Base-by-base conservation (phyloP, 441 rosid genomes). In the Hura crepitans region DNA sequence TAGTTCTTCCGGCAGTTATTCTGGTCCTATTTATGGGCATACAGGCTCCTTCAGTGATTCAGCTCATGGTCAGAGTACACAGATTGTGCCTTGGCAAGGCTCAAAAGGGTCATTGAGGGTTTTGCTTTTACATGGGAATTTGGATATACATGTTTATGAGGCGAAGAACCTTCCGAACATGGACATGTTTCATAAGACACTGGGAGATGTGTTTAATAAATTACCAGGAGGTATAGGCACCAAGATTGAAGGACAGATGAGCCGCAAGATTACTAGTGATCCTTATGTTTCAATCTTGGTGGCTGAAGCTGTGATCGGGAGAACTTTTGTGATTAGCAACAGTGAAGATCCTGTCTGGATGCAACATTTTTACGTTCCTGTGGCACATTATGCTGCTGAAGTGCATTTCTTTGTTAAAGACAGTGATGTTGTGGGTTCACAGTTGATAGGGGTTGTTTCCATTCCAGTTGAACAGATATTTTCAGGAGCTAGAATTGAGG, bases 131-230 rank as follows among this genome's bases (percentile, higher is more conserved):
- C 99, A 95, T 62, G 99, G 99, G 23, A 84, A 90, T 79, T 78
- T 95, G 78, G 97, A 95, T 77, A 89, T 92, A 43, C 85, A 83
- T 84, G 89, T 96, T 37, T 73, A 61, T 72, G 86, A 87, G 28
- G 98, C 99, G 0, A 81, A 62, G 54, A 84, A 87, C 76, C 98
- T 96, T 70, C 99, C 99, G 23, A 96, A 96, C 84, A 93, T 93
- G 99, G 99, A 93, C 77, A 83, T 87, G 89, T 89, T 93, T 76
- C 95, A 86, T 62, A 91, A 81, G 84, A 91, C 96, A n/a, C 59
- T 96, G 60, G 97, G 89, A 4, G 86, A 88, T 57, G 45, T 90
- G 81, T 80, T 88, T 55, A 80, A 74, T 45, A 84, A 25, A 56
- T 66, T 83, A n/a, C 84, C 89, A 11, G 84, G 85, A 35, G 85